Percentiles rank a stretch among this genome's conserved stretches.
Conservation (phyloP, 768 basidiomycete genomes). For the Mycena filopes region DNA sequence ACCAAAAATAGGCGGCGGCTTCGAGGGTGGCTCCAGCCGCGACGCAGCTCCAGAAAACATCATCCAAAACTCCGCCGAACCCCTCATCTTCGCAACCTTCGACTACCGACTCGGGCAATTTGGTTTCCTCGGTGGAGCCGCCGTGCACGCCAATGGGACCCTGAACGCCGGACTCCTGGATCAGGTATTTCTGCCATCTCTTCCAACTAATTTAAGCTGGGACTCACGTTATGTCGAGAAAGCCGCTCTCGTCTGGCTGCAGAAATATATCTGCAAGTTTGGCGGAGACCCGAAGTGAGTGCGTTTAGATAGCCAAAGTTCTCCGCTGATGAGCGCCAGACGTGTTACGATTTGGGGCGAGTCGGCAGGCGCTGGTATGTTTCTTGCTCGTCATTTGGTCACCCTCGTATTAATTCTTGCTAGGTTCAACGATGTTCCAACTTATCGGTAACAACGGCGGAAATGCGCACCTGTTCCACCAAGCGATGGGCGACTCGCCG, state of each 20-base stretch:
- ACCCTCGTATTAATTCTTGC: neutral
- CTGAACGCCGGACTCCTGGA: conserved; percentile 52
- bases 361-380: conserved; percentile 52
- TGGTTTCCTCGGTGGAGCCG: conserved; percentile 52
- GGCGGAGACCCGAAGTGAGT: conserved; percentile 46
- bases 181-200: conserved; percentile 20
- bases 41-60: conserved; percentile 45
- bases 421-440: conserved; percentile 51
- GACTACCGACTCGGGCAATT: conserved; percentile 55
- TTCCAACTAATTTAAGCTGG: neutral
- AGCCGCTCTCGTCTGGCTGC: conserved; percentile 51
- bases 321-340: conserved; percentile 23
- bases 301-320: neutral
- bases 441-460: conserved; percentile 51
- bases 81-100: conserved; percentile 54
- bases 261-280: conserved; percentile 48
- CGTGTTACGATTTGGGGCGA: conserved; percentile 55
- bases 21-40: conserved; percentile 48
- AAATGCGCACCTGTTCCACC: conserved; percentile 47
- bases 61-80: conserved; percentile 42
- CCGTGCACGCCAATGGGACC: conserved; percentile 42
- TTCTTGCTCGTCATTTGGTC: too few species aligned
- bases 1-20: conserved; percentile 51
- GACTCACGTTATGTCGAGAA: conserved; percentile 34
- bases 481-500: conserved; percentile 57